These are phyloP conservation scores for Lasiodiplodia gonubiensis DNA, from an alignment of 2,329 filamentous ascomycete species.

Conservation along the genomic window DNA sequence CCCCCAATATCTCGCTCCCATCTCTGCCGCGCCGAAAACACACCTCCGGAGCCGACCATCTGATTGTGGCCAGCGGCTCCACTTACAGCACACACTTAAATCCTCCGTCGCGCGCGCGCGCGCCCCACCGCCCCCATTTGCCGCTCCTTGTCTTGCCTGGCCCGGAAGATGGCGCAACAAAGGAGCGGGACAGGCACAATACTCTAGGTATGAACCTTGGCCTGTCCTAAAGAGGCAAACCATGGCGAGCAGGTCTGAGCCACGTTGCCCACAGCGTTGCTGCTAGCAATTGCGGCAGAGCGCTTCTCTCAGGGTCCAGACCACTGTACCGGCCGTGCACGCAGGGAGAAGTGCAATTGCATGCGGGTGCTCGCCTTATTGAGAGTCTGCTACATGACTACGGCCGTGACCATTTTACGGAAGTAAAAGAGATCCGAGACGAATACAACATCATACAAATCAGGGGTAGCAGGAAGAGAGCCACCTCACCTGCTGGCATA, in stretches of 20 bases:
- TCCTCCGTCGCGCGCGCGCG: conserved; percentile 4
- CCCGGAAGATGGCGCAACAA: too few species aligned
- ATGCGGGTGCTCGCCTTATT: not conserved
- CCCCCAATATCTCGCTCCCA: not conserved
- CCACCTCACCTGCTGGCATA: conserved; percentile 9
- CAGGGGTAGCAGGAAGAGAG: conserved; percentile 10
- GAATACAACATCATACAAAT: not conserved
- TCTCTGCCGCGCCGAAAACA: not conserved
- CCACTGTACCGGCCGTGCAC: not conserved
- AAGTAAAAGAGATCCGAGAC: not conserved
- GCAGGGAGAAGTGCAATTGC: not conserved
- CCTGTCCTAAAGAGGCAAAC: not conserved
- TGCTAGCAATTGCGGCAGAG: conserved; percentile 15
- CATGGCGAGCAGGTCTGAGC: conserved; percentile 12
- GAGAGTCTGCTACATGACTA: not conserved
- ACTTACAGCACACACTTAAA: conserved; percentile 16
- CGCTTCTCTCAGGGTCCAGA: conserved; percentile 11
- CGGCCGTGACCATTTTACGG: not conserved
- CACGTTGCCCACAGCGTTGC: conserved; percentile 8
- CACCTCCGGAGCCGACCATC: not conserved
- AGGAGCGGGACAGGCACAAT: too few species aligned
- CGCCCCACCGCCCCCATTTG: conserved; percentile 14
- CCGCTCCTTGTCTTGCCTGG: conserved; percentile 17
- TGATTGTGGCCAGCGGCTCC: conserved; percentile 14
- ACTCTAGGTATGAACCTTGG: not conserved